These are phyloP conservation scores for Aureobasidium uvarum DNA, from an alignment of 2,329 filamentous ascomycete genomes.

Conservation along the genomic window DNA sequence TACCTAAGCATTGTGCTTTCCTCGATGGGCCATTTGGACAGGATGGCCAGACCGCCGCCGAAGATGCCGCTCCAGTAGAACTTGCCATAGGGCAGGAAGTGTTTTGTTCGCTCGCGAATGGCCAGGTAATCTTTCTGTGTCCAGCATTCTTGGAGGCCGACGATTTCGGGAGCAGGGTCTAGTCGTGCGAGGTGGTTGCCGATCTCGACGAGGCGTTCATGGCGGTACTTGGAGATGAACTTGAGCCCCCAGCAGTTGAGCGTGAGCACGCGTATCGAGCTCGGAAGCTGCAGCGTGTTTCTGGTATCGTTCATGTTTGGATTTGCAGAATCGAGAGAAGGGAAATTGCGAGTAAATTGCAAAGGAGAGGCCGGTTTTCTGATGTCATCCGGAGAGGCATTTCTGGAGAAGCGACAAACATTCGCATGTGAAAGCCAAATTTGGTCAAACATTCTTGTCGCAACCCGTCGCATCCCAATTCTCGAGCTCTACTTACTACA, in stretches of 20 bases:
- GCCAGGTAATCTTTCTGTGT: slow-evolving; percentile 77
- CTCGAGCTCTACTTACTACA: not conserved
- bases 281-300: slow-evolving; percentile 38
- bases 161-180: slow-evolving; percentile 72
- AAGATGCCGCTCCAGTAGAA: slow-evolving; percentile 91
- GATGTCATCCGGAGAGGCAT: slow-evolving; percentile 12
- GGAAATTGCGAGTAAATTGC: not conserved
- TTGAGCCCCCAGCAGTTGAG: slow-evolving; percentile 98
- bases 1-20: slow-evolving; percentile 85
- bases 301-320: not conserved
- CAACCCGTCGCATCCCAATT: not conserved
- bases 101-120: slow-evolving; percentile 70
- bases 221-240: slow-evolving; percentile 73
- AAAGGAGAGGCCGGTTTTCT: not conserved
- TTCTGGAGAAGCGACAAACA: slow-evolving; percentile 13
- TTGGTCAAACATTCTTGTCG: not conserved
- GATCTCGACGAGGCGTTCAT: slow-evolving; percentile 77
- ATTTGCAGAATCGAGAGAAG: not conserved
- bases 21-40: slow-evolving; percentile 89
- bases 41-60: slow-evolving; percentile 81
- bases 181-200: slow-evolving; percentile 71
- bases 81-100: slow-evolving; percentile 82
- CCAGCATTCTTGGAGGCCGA: slow-evolving; percentile 95
- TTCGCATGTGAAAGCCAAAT: slow-evolving; percentile 26
- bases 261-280: slow-evolving; percentile 72